Evolutionary conservation across 108 stramenopile genomes (phyloP).

Genomic region (Pseudonitzschia multistriata): DNA sequence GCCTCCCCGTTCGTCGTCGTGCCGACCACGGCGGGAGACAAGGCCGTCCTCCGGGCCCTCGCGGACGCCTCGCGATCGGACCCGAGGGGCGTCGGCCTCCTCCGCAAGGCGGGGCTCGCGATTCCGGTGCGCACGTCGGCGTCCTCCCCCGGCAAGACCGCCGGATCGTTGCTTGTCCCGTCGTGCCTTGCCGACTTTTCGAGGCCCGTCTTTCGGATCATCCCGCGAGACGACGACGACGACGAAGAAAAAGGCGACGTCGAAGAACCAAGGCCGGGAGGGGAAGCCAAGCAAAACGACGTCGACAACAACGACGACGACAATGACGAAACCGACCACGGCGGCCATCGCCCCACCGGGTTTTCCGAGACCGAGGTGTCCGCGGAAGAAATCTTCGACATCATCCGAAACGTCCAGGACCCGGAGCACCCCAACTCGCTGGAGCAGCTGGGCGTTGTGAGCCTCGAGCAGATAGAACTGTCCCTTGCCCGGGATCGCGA

Average conservation of each 20-base stretch:
- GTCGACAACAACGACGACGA: slow-evolving; percentile 15
- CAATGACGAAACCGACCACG: slow-evolving; percentile 4
- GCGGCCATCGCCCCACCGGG: not conserved
- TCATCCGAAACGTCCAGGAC: slow-evolving; percentile 96
- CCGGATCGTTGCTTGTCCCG: not conserved
- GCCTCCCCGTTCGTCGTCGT: not conserved
- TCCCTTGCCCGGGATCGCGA: slow-evolving; percentile 31
- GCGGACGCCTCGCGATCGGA: slow-evolving; percentile 22
- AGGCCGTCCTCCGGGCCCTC: slow-evolving; percentile 36
- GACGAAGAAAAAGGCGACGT: not conserved
- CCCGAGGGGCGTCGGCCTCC: slow-evolving; percentile 31
- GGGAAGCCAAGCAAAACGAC: not conserved
- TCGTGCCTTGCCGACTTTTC: slow-evolving; percentile 1
- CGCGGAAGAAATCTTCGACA: slow-evolving; percentile 91
- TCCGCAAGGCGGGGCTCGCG: slow-evolving; percentile 36
- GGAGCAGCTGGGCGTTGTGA: slow-evolving; percentile 95
- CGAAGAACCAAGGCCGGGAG: not conserved
- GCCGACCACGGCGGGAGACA: slow-evolving; percentile 39
- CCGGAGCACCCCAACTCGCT: slow-evolving; percentile 98
- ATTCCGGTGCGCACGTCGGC: slow-evolving; percentile 12
- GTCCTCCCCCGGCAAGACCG: too few relatives aligned
- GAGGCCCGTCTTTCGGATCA: slow-evolving; percentile 8
- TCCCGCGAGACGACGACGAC: not conserved
- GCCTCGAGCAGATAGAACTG: slow-evolving; percentile 72
- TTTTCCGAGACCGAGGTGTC: slow-evolving; percentile 36